phyloP scores from a whole-genome alignment of 345 rosid genomes.

The Salix viminalis region DNA sequence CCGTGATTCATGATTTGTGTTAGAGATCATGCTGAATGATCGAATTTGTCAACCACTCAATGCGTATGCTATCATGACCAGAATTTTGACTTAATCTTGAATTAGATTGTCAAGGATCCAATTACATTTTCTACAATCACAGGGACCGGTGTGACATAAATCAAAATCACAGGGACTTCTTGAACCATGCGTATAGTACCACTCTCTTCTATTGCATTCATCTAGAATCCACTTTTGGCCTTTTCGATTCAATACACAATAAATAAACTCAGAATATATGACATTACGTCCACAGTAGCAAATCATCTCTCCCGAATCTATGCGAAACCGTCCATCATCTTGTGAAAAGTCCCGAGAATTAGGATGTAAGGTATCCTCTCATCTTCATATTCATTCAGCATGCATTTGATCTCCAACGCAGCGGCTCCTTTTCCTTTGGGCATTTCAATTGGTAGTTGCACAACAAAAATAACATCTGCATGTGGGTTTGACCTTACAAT shows the following conservation, averaged over 20 bases:
- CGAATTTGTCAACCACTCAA: not conserved
- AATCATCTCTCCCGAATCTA: not conserved
- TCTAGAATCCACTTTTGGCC: not conserved
- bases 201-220: not conserved
- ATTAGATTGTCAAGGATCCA: not conserved
- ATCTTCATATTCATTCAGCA: not conserved
- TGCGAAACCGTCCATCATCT: not conserved
- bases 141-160: not conserved
- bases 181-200: too few species aligned
- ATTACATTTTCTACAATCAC: not conserved
- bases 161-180: too few species aligned
- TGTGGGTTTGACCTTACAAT: constrained; percentile 20
- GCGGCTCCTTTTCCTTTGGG: not conserved
- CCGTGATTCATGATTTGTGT: not conserved
- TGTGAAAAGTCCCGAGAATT: not conserved
- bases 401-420: not conserved
- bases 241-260: not conserved
- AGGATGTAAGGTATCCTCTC: not conserved
- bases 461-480: constrained; percentile 4
- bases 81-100: not conserved
- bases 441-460: not conserved
- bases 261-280: too few species aligned
- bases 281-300: not conserved
- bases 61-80: not conserved
- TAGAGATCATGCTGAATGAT: not conserved